Conservation (phyloP, 257 asterid species). For the Solanum etuberosum region DNA sequence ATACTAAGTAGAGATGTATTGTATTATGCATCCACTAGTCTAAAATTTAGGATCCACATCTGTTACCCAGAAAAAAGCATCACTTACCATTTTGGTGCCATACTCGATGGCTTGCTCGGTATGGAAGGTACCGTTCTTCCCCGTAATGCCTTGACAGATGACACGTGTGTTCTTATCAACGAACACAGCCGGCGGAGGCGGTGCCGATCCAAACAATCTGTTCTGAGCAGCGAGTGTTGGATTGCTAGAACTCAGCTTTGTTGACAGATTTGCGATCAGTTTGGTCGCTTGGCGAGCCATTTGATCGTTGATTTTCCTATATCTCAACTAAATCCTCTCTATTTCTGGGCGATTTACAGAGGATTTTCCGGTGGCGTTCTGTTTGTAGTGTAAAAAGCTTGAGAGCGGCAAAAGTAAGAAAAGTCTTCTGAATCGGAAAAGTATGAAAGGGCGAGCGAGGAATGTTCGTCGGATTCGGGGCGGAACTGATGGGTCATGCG, state of each 20-base stretch:
- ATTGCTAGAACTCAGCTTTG: conserved; percentile 19
- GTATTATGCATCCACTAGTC: neutral
- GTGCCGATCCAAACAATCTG: conserved; percentile 74
- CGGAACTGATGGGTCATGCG: neutral
- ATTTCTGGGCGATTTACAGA: neutral
- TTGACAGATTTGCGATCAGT: conserved; percentile 47
- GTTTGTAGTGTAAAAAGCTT: neutral
- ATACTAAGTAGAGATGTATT: neutral
- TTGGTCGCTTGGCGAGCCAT: conserved; percentile 72
- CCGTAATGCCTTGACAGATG: conserved; percentile 94
- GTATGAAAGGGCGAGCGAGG: neutral
- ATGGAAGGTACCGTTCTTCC: conserved; percentile 90
- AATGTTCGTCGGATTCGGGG: neutral
- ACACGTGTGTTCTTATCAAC: conserved; percentile 96
- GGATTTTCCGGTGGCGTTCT: neutral
- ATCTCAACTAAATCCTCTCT: neutral
- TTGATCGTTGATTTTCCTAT: neutral
- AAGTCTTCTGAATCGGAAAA: neutral
- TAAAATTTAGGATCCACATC: neutral
- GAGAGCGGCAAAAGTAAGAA: neutral
- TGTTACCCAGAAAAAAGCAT: neutral
- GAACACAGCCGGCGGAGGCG: conserved; percentile 79
- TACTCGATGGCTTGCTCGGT: conserved; percentile 93
- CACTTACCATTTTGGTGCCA: conserved; percentile 82
- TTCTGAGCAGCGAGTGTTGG: conserved; percentile 22